A percentile compares a stretch with the other conserved stretches of the same genome.
Conservation (phyloP, 352 stramenopile genomes). For the Globisporangium splendens region DNA sequence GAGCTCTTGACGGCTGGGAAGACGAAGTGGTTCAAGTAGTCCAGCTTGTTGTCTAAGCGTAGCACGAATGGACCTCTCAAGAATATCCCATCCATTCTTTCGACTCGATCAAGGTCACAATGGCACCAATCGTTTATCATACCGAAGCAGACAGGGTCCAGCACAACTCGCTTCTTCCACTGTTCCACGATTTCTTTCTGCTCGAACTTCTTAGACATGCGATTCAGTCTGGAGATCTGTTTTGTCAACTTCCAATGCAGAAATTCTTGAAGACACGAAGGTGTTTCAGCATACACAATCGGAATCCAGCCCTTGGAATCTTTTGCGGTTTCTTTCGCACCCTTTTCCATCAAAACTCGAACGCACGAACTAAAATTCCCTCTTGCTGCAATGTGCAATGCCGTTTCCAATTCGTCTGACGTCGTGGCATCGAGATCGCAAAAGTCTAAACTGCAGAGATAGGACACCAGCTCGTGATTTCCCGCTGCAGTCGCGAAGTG, state of each 20-base stretch:
- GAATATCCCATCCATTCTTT: slow-evolving; percentile 50
- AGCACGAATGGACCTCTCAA: slow-evolving; percentile 44
- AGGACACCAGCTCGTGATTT: slow-evolving; percentile 46
- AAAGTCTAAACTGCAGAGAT: slow-evolving; percentile 26
- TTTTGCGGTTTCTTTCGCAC: slow-evolving; percentile 37
- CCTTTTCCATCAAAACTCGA: slow-evolving; percentile 32
- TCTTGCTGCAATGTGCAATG: slow-evolving; percentile 54
- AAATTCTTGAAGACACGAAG: slow-evolving; percentile 37
- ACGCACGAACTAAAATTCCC: slow-evolving; percentile 27
- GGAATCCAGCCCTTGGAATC: slow-evolving; percentile 50
- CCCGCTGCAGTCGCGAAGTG: slow-evolving; percentile 48
- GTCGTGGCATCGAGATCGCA: slow-evolving; percentile 39
- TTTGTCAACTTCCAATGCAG: slow-evolving; percentile 55
- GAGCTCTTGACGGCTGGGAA: slow-evolving; percentile 28
- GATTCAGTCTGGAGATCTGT: slow-evolving; percentile 49
- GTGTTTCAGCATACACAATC: slow-evolving; percentile 29
- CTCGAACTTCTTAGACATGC: slow-evolving; percentile 43
- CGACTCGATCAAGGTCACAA: slow-evolving; percentile 36
- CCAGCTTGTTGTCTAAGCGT: slow-evolving; percentile 66
- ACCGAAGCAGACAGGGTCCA: slow-evolving; percentile 42
- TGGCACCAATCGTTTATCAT: slow-evolving; percentile 76
- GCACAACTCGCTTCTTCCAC: slow-evolving; percentile 41
- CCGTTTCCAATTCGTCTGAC: slow-evolving; percentile 37
- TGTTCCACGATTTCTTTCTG: slow-evolving; percentile 38
- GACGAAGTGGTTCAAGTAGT: slow-evolving; percentile 38